phyloP scores from a whole-genome alignment of 2,329 filamentous ascomycete genomes.

The Karstenula rhodostoma region DNA sequence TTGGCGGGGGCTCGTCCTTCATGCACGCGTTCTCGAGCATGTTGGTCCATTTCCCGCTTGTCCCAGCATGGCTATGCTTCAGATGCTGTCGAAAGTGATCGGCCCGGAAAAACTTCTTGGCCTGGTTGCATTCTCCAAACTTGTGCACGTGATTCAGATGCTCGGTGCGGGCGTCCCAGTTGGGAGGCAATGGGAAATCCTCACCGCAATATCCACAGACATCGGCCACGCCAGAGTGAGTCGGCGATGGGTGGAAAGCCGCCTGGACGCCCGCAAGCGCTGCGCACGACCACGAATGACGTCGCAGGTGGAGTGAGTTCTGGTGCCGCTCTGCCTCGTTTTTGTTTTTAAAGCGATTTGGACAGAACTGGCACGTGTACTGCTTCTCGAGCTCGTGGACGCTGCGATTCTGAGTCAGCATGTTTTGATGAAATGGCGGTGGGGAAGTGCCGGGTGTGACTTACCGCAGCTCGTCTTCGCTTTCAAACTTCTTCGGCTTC shows the following conservation, averaged over 20 bases:
- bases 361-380: constrained; percentile 91
- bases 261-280: constrained; percentile 76
- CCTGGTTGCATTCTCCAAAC: constrained; percentile 96
- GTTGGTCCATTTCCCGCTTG: constrained; percentile 98
- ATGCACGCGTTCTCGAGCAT: constrained; percentile 97
- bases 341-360: constrained; percentile 98
- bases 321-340: constrained; percentile 97
- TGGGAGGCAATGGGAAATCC: constrained; percentile 85
- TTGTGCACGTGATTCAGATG: constrained; percentile 94
- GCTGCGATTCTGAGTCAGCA: constrained; percentile 58
- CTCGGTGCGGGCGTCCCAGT: constrained; percentile 86
- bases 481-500: constrained; percentile 95
- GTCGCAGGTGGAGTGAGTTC: constrained; percentile 89
- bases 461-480: constrained; percentile 82
- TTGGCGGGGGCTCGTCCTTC: constrained; percentile 79
- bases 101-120: constrained; percentile 97
- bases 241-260: constrained; percentile 84
- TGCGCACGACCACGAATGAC: constrained; percentile 96
- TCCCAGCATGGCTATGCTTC: constrained; percentile 96
- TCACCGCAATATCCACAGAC: constrained; percentile 95
- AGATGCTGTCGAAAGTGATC: constrained; percentile 98
- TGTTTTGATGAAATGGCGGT: constrained; percentile 33
- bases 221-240: constrained; percentile 69
- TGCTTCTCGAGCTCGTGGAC: constrained; percentile 94
- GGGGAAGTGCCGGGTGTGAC: constrained; percentile 46